These are phyloP conservation scores for Peronospora belbahrii DNA, from an alignment of 352 stramenopile genomes.

Conservation along the genomic window DNA sequence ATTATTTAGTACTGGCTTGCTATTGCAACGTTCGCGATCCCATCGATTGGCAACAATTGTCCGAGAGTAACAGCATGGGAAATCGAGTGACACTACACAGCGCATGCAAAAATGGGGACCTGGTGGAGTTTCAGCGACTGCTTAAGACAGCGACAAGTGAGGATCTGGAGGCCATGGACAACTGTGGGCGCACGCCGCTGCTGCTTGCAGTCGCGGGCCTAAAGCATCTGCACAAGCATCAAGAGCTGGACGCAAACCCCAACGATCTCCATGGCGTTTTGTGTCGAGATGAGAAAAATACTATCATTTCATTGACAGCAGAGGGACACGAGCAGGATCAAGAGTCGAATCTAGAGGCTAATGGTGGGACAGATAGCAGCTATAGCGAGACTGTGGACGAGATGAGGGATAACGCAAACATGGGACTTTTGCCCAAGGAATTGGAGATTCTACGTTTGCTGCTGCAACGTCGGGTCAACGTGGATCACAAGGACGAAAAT, in stretches of 20 bases:
- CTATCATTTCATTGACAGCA: neutral
- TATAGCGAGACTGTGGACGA: slow-evolving; percentile 31
- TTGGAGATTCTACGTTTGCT: slow-evolving; percentile 72
- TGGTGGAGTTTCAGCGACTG: slow-evolving; percentile 46
- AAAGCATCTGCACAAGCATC: slow-evolving; percentile 32
- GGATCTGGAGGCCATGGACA: slow-evolving; percentile 64
- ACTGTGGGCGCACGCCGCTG: slow-evolving; percentile 67
- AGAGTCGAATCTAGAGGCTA: slow-evolving; percentile 2
- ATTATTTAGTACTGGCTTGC: neutral
- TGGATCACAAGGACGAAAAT: slow-evolving; percentile 80
- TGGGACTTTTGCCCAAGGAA: slow-evolving; percentile 58
- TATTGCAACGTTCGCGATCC: neutral
- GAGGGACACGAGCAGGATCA: slow-evolving; percentile 2
- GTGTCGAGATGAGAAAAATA: slow-evolving; percentile 21
- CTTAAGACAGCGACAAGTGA: slow-evolving; percentile 52
- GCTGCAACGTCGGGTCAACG: slow-evolving; percentile 59
- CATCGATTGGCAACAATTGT: slow-evolving; percentile 7
- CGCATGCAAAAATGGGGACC: slow-evolving; percentile 66
- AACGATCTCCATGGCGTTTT: slow-evolving; percentile 26
- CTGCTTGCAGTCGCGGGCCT: slow-evolving; percentile 62
- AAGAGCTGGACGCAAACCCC: slow-evolving; percentile 42
- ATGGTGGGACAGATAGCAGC: slow-evolving; percentile 6
- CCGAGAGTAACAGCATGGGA: slow-evolving; percentile 41
- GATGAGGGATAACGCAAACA: slow-evolving; percentile 37
- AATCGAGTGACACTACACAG: slow-evolving; percentile 79